phyloP scores from a whole-genome alignment of 148 eudicot species.

The Gaultheria prostrata region DNA sequence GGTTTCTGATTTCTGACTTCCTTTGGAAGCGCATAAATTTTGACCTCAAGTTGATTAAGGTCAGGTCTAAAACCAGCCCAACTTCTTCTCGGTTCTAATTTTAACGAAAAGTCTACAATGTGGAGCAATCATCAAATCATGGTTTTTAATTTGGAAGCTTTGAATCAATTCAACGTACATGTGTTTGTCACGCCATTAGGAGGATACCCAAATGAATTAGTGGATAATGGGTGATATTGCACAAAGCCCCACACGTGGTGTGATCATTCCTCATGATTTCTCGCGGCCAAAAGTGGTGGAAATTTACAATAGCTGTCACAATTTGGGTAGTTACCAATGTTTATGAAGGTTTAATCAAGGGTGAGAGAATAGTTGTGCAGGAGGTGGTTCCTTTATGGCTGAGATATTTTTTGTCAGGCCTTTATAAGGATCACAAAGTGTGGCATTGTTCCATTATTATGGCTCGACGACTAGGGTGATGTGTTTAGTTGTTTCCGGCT shows the following conservation, averaged over 20 bases:
- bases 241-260: neutral
- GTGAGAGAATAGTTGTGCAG: neutral
- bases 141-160: neutral
- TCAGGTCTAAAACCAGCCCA: neutral
- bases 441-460: neutral
- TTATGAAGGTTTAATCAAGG: neutral
- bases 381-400: neutral
- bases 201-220: neutral
- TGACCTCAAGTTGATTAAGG: neutral
- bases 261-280: conserved; percentile 1
- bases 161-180: neutral
- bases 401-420: neutral
- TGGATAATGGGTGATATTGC: neutral
- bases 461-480: neutral
- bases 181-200: neutral
- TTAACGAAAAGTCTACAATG: neutral
- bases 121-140: neutral
- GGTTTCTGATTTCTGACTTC: conserved; percentile 6
- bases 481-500: neutral
- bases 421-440: neutral
- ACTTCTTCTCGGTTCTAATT: neutral
- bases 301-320: neutral
- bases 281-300: neutral
- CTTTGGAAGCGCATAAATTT: neutral
- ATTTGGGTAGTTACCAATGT: neutral